Evolutionary conservation across 2,329 filamentous ascomycete species (phyloP), one percentile per base, ranked within the genome.

Genomic region (Ceratocystis papillata): DNA sequence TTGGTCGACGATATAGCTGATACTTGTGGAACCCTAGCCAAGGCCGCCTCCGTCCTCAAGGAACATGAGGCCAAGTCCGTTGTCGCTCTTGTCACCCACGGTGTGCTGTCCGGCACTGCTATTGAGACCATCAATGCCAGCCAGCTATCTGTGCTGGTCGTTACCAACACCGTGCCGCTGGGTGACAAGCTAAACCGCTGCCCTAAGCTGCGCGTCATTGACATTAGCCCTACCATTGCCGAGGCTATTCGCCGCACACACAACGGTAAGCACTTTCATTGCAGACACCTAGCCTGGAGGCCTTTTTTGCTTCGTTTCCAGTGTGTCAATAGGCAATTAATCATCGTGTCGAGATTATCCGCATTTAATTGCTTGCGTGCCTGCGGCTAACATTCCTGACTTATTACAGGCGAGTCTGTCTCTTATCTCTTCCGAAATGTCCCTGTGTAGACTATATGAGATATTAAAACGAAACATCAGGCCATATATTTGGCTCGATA

Each of bases 1-100:
- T 86, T 99, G 62, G 93, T 99, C 10, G 93, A 97, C 75, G 93
- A 97, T 75, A 96, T 97, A 90, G 92, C 92, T 41, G 93, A 97
- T 74, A 96, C 93, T 3, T 96, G 92, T 75, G 91, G 65, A 25
- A 69, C 69, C 53, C 79, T 83, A 41, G 79, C 79, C 75, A 97
- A 97, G 79, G 94, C 92, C 2, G 94, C 93, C 17, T 87, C 90
- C 67, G 93, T 92, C 0, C 84, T 97, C 64, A 89, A 93, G 75
- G 83, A 90, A 71, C 87, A 96, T 73, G 90, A 90, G 41, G 93
- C 94, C 1, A 85, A 85, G 70, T 86, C 95, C 73, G 91, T 96
- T 46, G 90, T 96, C 69, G 94, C 94, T 28, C 95, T 97, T 70
- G 94, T 97, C 67, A 96, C 93, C 0, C 93, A 96, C 74, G 92